phyloP scores from a whole-genome alignment of 257 asterid species.

The Nicotiana attenuata region DNA sequence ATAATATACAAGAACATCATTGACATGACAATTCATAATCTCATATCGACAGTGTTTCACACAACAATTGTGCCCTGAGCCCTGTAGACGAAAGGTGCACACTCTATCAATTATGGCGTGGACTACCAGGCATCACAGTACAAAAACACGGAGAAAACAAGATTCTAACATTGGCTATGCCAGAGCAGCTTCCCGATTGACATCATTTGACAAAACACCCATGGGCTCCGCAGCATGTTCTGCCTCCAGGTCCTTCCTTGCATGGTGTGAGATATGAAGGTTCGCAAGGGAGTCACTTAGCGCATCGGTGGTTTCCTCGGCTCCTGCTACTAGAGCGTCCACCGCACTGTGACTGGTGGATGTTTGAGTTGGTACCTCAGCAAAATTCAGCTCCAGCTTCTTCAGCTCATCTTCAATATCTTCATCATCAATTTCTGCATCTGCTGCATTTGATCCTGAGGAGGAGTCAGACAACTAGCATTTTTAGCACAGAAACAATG shows the following conservation, averaged over 20 bases:
- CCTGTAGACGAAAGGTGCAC: neutral
- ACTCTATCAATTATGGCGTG: neutral
- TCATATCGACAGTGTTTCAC: neutral
- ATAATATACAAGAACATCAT: neutral
- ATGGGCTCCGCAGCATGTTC: conserved; percentile 5
- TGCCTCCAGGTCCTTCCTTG: conserved; percentile 14
- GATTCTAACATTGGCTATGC: neutral
- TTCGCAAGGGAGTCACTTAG: conserved; percentile 47
- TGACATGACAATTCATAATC: neutral
- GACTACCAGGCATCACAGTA: neutral
- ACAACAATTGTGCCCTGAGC: neutral
- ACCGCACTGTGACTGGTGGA: conserved; percentile 4
- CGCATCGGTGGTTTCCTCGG: conserved; percentile 33
- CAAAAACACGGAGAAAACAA: neutral
- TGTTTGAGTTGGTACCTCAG: conserved; percentile 18
- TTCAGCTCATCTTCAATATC: conserved; percentile 67
- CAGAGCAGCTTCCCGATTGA: conserved; percentile 38
- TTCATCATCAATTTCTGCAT: conserved; percentile 47
- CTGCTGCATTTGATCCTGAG: conserved; percentile 35
- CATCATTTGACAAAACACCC: conserved; percentile 15
- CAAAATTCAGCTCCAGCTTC: conserved; percentile 47
- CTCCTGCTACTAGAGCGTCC: conserved; percentile 18
- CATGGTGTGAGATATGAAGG: conserved; percentile 36
- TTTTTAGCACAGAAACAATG: conserved; percentile 3
- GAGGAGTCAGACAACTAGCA: conserved; percentile 8